phyloP scores from a whole-genome alignment of 208 protist species.

The Histomonas meleagridis region DNA sequence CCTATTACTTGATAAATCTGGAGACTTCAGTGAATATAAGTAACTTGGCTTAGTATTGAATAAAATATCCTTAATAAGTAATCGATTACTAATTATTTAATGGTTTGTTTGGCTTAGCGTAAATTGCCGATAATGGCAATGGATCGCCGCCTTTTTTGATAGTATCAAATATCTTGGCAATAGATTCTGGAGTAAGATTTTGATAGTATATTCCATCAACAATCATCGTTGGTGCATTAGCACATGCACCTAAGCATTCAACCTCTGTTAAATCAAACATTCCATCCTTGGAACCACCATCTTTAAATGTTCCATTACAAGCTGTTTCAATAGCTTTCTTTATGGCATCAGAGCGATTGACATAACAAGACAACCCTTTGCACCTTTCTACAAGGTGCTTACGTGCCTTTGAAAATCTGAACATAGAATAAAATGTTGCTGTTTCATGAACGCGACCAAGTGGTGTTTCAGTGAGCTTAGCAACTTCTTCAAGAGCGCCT shows the following conservation, averaged over 20 bases:
- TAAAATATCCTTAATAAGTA: too few relatives aligned
- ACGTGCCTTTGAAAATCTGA: not conserved
- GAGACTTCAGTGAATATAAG: too few relatives aligned
- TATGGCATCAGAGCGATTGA: not conserved
- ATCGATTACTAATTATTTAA: too few relatives aligned
- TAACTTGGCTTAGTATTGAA: too few relatives aligned
- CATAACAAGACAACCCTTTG: not conserved
- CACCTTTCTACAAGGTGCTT: not conserved
- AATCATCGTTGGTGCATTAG: conserved; percentile 12
- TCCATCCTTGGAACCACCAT: not conserved
- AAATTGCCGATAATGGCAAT: too few relatives aligned
- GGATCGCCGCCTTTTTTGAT: too few relatives aligned
- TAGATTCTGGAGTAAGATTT: too few relatives aligned
- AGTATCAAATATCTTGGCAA: too few relatives aligned
- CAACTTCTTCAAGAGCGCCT: not conserved
- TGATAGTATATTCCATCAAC: conserved; percentile 14
- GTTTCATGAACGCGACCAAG: conserved; percentile 6
- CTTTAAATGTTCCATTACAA: not conserved
- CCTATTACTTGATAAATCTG: too few relatives aligned
- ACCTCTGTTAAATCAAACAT: not conserved
- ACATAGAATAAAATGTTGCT: conserved; percentile 31
- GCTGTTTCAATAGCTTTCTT: not conserved
- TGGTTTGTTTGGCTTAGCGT: too few relatives aligned
- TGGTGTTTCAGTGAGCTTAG: not conserved
- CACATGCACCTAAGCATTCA: conserved; percentile 11